Conservation (phyloP, 78 protist species). For the Isochrysis galbana region DNA sequence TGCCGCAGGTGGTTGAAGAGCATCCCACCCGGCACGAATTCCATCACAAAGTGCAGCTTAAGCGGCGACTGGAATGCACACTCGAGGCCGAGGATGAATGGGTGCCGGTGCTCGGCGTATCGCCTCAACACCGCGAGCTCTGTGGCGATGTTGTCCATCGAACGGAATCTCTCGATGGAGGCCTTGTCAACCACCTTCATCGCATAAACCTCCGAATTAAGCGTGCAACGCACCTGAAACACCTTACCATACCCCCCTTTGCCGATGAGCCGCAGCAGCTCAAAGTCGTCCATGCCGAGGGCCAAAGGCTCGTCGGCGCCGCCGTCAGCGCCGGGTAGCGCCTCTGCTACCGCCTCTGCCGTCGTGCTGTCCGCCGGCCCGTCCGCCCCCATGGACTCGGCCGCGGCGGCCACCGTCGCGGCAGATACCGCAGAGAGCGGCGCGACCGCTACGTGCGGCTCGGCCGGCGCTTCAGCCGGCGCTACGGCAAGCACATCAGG, state of each 20-base stretch:
- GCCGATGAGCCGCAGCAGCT: background rate
- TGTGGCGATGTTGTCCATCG: background rate
- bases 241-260: conserved; percentile 5
- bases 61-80: background rate
- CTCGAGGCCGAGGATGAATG: background rate
- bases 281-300: background rate
- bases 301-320: background rate
- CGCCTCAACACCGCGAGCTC: background rate
- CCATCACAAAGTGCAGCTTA: background rate
- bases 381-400: background rate
- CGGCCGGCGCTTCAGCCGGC: no score
- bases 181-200: background rate
- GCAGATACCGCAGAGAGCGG: background rate
- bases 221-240: background rate
- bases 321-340: no score
- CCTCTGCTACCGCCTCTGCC: no score
- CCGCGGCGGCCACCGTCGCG: background rate
- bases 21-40: background rate
- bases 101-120: background rate
- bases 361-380: background rate
- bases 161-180: background rate
- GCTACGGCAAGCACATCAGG: no score
- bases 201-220: background rate
- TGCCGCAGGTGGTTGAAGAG: background rate
- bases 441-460: no score